Base-by-base conservation (phyloP, 2,329 filamentous ascomycete species). In the Exophiala bonariae region DNA sequence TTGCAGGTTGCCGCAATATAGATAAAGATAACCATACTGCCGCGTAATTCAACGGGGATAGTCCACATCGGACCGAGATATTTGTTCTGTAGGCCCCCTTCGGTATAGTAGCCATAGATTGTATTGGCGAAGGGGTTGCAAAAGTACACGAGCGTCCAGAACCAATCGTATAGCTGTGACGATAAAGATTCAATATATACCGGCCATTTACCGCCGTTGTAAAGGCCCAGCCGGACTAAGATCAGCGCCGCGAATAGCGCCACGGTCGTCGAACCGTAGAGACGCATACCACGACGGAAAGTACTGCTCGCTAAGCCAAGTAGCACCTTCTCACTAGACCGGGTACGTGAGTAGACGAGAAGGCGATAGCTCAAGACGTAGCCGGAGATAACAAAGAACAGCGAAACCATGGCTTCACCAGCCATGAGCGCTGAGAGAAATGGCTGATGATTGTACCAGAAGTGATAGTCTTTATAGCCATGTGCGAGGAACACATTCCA, bases 351-450 rank as follows among this genome's bases (percentile, higher is more conserved):
- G 33, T 78, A 62, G 8, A 61, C 63, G 43, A 80, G 50, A 0
- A 77, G 70, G 54, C 76, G 78, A 11, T 72, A 61, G 2, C 77
- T 72, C 6, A 82, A 65, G 5, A 78, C 78, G 51, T 80, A 81
- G 50, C 79, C 78, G 0, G 79, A 81, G 44, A 81, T 74, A 58
- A 81, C 72, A 60, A 79, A 80, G 59, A 82, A 81, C 10, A 70
- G 68, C 3, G 76, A 68, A 1, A 81, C 78, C 28, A 70, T 68
- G 1, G 68, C 62, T 4, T 59, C 59, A 1, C 66, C 68, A 0
- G 63, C 62, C 32, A 70, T 60, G 17, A 64, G 40, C 2, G 71
- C 53, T 1, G 69, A 68, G 32, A 72, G 41, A 3, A 70, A 58
- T 1, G 69, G 68, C 35, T 37, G 35, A n/a, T 37, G 14, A 9